Percentiles rank a stretch among this genome's conserved stretches.
phyloP scores from a whole-genome alignment of 2,329 filamentous ascomycete species.

The Alternaria infectoria region DNA sequence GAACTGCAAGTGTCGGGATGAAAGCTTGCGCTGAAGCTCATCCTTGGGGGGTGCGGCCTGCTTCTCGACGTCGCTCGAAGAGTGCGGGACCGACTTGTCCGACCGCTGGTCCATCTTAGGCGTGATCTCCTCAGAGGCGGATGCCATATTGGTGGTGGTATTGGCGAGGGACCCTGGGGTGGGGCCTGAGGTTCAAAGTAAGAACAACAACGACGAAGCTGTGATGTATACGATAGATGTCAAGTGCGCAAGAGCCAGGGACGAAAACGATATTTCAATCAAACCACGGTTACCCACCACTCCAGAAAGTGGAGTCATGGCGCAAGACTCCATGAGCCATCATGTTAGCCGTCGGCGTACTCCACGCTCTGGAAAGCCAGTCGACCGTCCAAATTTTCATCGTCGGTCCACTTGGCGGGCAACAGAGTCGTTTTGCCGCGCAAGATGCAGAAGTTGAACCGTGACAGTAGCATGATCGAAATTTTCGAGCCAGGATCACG shows the following conservation, averaged over 20 bases:
- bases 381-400: constrained; percentile 41
- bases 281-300: background rate
- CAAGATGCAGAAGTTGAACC: constrained; percentile 23
- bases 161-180: constrained; percentile 12
- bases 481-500: constrained; percentile 27
- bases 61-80: constrained; percentile 46
- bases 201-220: constrained; percentile 15
- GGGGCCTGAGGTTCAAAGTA: constrained; percentile 15
- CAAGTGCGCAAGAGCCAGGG: constrained; percentile 19
- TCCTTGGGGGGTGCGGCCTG: constrained; percentile 31
- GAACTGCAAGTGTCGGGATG: constrained; percentile 47
- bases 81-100: constrained; percentile 39
- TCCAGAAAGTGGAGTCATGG: constrained; percentile 24
- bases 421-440: constrained; percentile 21
- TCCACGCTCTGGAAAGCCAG: constrained; percentile 33
- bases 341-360: constrained; percentile 31
- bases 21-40: constrained; percentile 46
- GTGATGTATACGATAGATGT: constrained; percentile 20
- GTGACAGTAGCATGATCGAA: constrained; percentile 31
- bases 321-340: constrained; percentile 20
- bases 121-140: constrained; percentile 28
- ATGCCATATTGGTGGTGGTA: constrained; percentile 27
- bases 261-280: constrained; percentile 31
- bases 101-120: constrained; percentile 39
- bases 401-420: constrained; percentile 37